Conservation (phyloP, 2,329 filamentous ascomycete species). For the Xylariaceae sp. region DNA sequence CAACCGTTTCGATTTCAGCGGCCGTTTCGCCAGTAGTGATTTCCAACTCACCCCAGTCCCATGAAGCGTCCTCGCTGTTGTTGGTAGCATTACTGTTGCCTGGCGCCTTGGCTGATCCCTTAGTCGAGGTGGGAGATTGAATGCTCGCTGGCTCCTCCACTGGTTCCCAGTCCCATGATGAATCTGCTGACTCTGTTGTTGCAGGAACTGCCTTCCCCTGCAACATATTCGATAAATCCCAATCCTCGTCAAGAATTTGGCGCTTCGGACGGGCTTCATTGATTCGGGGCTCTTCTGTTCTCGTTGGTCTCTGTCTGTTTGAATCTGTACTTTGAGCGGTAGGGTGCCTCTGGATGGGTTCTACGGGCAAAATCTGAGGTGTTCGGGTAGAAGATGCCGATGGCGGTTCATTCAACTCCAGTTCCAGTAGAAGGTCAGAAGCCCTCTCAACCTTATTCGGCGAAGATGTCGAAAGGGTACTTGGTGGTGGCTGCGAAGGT, state of each 20-base stretch:
- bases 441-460: slow-evolving; percentile 25
- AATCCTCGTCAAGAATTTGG: slow-evolving; percentile 37
- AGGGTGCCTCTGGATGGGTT: slow-evolving; percentile 45
- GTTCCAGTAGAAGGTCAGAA: slow-evolving; percentile 31
- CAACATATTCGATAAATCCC: slow-evolving; percentile 48
- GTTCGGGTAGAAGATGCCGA: slow-evolving; percentile 42
- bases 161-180: slow-evolving; percentile 28
- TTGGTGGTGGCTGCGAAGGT: slow-evolving; percentile 35
- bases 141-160: neutral
- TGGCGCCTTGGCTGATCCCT: slow-evolving; percentile 8
- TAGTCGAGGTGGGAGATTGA: slow-evolving; percentile 10
- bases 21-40: slow-evolving; percentile 24
- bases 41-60: slow-evolving; percentile 47
- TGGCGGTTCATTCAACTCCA: slow-evolving; percentile 28
- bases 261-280: slow-evolving; percentile 13
- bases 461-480: slow-evolving; percentile 31
- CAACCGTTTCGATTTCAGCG: slow-evolving; percentile 25
- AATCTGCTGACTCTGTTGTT: slow-evolving; percentile 14
- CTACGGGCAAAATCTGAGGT: slow-evolving; percentile 36
- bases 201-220: slow-evolving; percentile 24
- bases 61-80: slow-evolving; percentile 28
- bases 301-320: slow-evolving; percentile 33
- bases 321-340: slow-evolving; percentile 30
- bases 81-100: neutral
- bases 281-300: slow-evolving; percentile 44